A percentile compares a stretch with the other conserved stretches of the same genome.
phyloP scores from a whole-genome alignment of 352 stramenopile genomes.

The Phytophthora melonis region DNA sequence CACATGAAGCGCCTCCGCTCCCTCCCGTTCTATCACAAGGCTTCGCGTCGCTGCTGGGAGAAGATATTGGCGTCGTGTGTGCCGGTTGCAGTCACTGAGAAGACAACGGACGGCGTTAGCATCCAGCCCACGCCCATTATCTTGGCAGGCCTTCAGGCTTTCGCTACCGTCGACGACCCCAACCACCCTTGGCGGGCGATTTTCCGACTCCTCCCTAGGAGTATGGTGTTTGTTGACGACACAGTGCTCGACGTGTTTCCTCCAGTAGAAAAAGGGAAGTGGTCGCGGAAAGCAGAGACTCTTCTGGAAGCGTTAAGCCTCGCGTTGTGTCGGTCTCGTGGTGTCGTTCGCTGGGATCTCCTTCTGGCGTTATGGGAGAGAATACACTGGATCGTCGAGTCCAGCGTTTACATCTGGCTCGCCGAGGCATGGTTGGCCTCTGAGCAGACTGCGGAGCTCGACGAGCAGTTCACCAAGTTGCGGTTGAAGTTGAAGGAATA shows the following conservation, averaged over 20 bases:
- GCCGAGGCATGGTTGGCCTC: background rate
- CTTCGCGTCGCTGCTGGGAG: too few species aligned
- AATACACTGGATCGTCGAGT: background rate
- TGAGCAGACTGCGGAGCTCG: background rate
- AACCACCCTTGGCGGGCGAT: background rate
- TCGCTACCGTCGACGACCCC: background rate
- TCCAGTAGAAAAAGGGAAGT: background rate
- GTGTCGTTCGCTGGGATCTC: background rate
- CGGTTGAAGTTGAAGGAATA: background rate
- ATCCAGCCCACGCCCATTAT: too few species aligned
- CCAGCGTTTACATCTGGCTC: background rate
- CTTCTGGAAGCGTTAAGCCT: background rate
- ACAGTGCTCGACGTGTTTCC: background rate
- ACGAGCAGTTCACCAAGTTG: background rate
- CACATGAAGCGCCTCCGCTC: background rate
- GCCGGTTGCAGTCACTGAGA: background rate
- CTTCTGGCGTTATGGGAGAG: background rate
- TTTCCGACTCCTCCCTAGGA: background rate
- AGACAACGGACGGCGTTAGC: background rate
- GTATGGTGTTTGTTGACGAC: background rate
- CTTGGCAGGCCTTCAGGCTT: background rate
- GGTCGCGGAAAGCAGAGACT: background rate
- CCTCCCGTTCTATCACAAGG: background rate
- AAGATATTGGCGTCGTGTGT: background rate
- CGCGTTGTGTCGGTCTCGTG: background rate